These are phyloP conservation scores for Diatrype stigma DNA, from an alignment of 2,329 filamentous ascomycete species.

Conservation along the genomic window DNA sequence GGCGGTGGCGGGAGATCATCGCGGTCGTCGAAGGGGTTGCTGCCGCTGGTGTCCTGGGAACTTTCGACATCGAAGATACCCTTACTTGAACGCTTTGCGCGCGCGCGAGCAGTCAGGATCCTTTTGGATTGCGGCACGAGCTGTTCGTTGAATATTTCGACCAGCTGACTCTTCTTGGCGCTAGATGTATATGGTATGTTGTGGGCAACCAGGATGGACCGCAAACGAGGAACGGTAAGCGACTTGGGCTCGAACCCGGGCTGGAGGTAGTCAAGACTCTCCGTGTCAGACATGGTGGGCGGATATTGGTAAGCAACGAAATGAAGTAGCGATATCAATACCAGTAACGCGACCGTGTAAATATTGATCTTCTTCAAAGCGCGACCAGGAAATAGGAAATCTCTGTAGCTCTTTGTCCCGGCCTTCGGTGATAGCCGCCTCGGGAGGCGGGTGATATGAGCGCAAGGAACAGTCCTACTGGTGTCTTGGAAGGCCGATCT, in stretches of 20 bases:
- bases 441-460: neutral
- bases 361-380: neutral
- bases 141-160: constrained; percentile 77
- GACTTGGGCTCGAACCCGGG: constrained; percentile 78
- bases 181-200: constrained; percentile 80
- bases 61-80: constrained; percentile 72
- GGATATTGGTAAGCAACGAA: neutral
- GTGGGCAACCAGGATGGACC: constrained; percentile 87
- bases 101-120: constrained; percentile 69
- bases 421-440: neutral
- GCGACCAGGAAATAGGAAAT: neutral
- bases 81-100: constrained; percentile 79
- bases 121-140: constrained; percentile 74
- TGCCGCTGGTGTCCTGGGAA: constrained; percentile 56
- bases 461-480: neutral
- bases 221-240: constrained; percentile 82
- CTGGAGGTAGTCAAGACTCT: constrained; percentile 75
- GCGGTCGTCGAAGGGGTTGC: constrained; percentile 57
- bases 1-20: constrained; percentile 48
- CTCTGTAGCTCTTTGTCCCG: neutral
- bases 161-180: constrained; percentile 85
- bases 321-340: neutral
- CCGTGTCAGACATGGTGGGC: constrained; percentile 57
- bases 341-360: neutral
- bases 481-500: neutral